Base-by-base conservation (phyloP, 2,329 filamentous ascomycete genomes). In the Aspergillus latus region DNA sequence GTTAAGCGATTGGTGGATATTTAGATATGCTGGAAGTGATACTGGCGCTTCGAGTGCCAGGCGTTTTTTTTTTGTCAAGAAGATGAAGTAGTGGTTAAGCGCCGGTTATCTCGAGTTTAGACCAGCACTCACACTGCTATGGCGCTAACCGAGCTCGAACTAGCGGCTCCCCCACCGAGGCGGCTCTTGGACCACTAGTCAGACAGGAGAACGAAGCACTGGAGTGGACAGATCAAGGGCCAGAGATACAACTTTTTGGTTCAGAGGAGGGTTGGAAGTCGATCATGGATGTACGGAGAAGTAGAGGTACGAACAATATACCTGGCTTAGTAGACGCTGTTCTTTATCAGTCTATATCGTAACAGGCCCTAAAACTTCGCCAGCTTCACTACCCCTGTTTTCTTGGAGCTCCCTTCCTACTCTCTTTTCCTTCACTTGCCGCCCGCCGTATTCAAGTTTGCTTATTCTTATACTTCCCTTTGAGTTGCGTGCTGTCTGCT, bases 151-250 rank as follows among this genome's bases (percentile, higher is more conserved):
- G 3, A 13, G 45, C 34, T 3, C 5, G 46, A 60, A 9, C 50
- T 66, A 68, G 65, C 15, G 52, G 13, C 37, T 57, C 64, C 61
- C 62, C 64, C 59, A 56, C 52, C 58, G 49, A 58, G 58, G 64
- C 66, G 62, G 67, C 66, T 68, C 66, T 67, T 62, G 65, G 48
- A 48, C 52, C 52, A 54, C 51, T 53, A 53, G 40, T 42, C 13
- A 52, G 37, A 10, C 39, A 37, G 29, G 21, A 37, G 29, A 37
- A 39, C 34, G 43, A 52, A 62, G 58, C 62, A 47, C 51, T 43
- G 55, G 52, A 48, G 39, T 49, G 37, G 40, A 39, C 32, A 32
- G 36, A 21, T 37, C 52, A 42, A 52, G 40, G 50, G 42, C 16
- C 36, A 42, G 32, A 50, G 29, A 37, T n/a, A n/a, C 32, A 29